Evolutionary conservation across 306 rosid genomes (phyloP).

Genomic region (apple (Malus domestica)): DNA sequence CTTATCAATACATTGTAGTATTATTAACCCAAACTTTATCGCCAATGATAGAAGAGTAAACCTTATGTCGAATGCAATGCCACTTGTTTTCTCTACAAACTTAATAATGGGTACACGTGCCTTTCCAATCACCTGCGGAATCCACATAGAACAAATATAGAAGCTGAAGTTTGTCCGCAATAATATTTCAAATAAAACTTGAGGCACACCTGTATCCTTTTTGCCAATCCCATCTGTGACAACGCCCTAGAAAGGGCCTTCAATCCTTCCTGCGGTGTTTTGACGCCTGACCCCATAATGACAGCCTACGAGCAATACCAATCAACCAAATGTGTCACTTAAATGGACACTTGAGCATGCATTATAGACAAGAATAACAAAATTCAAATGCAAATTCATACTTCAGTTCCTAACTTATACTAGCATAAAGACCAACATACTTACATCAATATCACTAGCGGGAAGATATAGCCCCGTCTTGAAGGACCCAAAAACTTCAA

Average conservation of each 20-base stretch:
- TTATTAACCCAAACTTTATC: not conserved
- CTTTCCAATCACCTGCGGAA: conserved; percentile 77
- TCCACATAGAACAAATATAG: conserved; percentile 11
- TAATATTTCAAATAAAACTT: not conserved
- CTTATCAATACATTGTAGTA: not conserved
- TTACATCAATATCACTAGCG: conserved; percentile 86
- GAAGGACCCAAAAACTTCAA: conserved; percentile 92
- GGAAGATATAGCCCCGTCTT: conserved; percentile 95
- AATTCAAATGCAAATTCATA: not conserved
- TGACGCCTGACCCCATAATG: conserved; percentile 69
- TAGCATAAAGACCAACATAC: conserved; percentile 12
- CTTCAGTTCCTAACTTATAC: not conserved
- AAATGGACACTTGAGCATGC: not conserved
- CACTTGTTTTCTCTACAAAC: conserved; percentile 76
- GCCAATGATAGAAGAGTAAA: conserved; percentile 15
- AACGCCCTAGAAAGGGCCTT: conserved; percentile 86
- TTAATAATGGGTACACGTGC: conserved; percentile 96
- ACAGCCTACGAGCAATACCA: conserved; percentile 54
- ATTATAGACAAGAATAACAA: not conserved
- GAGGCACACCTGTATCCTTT: conserved; percentile 61
- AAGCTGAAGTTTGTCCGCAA: not conserved
- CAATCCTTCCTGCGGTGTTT: conserved; percentile 73
- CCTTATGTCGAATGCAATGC: conserved; percentile 87
- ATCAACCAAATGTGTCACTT: conserved; percentile 1
- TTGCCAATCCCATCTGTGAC: conserved; percentile 78